Conservation (phyloP, 352 stramenopile genomes). For the Phytophthora pini region DNA sequence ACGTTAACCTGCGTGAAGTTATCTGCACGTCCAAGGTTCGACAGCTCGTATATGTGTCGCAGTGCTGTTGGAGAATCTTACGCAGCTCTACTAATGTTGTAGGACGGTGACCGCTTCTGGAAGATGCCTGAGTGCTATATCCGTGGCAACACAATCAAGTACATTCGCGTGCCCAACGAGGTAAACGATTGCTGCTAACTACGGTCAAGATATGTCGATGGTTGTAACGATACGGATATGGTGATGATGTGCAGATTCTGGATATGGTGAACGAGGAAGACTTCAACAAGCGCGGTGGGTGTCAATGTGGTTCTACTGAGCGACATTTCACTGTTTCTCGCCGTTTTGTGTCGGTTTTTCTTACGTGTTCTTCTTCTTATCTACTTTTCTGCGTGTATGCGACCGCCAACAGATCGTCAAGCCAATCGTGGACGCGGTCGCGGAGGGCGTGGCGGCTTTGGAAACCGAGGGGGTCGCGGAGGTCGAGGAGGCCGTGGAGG, state of each 20-base stretch:
- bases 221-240: slow-evolving; percentile 2
- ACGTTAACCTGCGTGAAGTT: slow-evolving; percentile 98
- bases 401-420: slow-evolving; percentile 62
- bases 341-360: slow-evolving; percentile 17
- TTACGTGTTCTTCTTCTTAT: slow-evolving; percentile 1
- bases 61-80: neutral
- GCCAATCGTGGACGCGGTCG: slow-evolving; percentile 75
- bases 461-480: slow-evolving; percentile 50
- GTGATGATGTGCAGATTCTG: slow-evolving; percentile 64
- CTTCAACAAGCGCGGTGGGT: slow-evolving; percentile 76
- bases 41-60: neutral
- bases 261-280: slow-evolving; percentile 97
- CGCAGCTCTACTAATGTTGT: neutral
- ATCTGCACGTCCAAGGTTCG: slow-evolving; percentile 97
- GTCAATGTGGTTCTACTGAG: slow-evolving; percentile 6
- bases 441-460: slow-evolving; percentile 62
- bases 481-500: slow-evolving; percentile 50
- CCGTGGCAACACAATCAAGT: slow-evolving; percentile 98
- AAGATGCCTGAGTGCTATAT: slow-evolving; percentile 99
- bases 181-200: slow-evolving; percentile 37
- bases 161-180: slow-evolving; percentile 97
- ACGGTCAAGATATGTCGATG: neutral
- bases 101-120: slow-evolving; percentile 98
- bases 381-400: slow-evolving; percentile 12
- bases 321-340: slow-evolving; percentile 6